phyloP scores from a whole-genome alignment of 331 rosid genomes.

The Telfairia occidentalis region DNA sequence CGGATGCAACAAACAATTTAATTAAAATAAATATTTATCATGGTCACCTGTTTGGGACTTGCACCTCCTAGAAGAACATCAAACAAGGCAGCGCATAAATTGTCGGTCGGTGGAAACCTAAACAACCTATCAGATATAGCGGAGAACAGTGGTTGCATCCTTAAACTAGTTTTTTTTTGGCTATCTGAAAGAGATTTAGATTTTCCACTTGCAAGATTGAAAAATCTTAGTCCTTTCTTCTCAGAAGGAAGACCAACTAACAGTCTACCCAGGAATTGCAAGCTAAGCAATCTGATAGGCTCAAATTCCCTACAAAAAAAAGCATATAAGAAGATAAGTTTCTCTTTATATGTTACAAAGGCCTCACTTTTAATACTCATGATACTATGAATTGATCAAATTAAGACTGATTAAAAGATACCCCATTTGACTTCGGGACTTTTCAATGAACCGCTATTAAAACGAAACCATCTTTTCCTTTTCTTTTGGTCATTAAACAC shows the following conservation, averaged over 20 bases:
- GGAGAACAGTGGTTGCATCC: constrained; percentile 65
- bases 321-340: not conserved
- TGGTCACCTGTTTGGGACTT: constrained; percentile 90
- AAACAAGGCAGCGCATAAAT: constrained; percentile 80
- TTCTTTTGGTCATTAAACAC: no score
- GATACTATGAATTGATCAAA: not conserved
- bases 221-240: constrained; percentile 87
- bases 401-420: not conserved
- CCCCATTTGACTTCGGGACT: no score
- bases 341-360: not conserved
- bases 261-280: constrained; percentile 90
- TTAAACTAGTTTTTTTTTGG: constrained; percentile 36
- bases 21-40: not conserved
- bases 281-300: constrained; percentile 84
- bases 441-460: no score
- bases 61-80: constrained; percentile 99
- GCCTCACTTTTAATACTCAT: not conserved
- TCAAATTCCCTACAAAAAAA: constrained; percentile 54
- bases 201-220: constrained; percentile 64
- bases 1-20: not conserved
- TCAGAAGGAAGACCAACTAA: constrained; percentile 81
- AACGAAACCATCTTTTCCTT: no score
- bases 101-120: constrained; percentile 81
- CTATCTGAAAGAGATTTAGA: constrained; percentile 46
- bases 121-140: constrained; percentile 79